These are phyloP conservation scores for Kregervanrija delftensis DNA, from an alignment of 805 yeast genomes.

Conservation along the genomic window DNA sequence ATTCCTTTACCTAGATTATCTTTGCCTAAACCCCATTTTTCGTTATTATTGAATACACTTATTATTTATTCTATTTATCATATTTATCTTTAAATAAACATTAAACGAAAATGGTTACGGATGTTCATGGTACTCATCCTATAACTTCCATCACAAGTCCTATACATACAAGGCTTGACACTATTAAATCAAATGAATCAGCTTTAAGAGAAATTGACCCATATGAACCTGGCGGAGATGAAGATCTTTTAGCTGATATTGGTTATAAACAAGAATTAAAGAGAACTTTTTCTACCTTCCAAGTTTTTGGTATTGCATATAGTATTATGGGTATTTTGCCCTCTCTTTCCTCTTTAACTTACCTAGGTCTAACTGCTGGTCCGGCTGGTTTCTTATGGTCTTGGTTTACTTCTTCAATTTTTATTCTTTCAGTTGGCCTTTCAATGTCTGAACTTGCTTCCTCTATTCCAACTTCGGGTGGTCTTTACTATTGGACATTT, in stretches of 20 bases:
- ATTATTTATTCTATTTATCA: too few relatives aligned
- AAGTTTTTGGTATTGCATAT: slow-evolving; percentile 66
- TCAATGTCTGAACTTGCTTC: slow-evolving; percentile 63
- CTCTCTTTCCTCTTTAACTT: slow-evolving; percentile 50
- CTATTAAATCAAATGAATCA: slow-evolving; percentile 19
- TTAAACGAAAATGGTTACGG: too few relatives aligned
- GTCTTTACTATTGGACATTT: slow-evolving; percentile 63
- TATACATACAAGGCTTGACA: slow-evolving; percentile 11
- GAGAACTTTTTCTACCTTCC: slow-evolving; percentile 53
- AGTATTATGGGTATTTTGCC: slow-evolving; percentile 69
- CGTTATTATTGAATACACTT: too few relatives aligned
- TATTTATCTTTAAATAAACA: too few relatives aligned
- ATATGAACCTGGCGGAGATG: slow-evolving; percentile 20
- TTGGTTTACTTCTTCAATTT: slow-evolving; percentile 54
- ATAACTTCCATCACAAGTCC: slow-evolving; percentile 11
- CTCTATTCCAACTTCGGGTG: slow-evolving; percentile 72
- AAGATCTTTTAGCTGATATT: slow-evolving; percentile 41
- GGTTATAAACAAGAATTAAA: slow-evolving; percentile 67
- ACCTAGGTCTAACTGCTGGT: slow-evolving; percentile 51
- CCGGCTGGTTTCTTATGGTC: slow-evolving; percentile 66
- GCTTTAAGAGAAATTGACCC: slow-evolving; percentile 25
- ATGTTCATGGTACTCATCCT: not conserved
- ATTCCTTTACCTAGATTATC: too few relatives aligned
- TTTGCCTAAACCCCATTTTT: too few relatives aligned
- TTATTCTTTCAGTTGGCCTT: slow-evolving; percentile 52